These are phyloP conservation scores for Mortierella antarctica DNA, from an alignment of 192 early-diverging fungal species.

Conservation along the genomic window DNA sequence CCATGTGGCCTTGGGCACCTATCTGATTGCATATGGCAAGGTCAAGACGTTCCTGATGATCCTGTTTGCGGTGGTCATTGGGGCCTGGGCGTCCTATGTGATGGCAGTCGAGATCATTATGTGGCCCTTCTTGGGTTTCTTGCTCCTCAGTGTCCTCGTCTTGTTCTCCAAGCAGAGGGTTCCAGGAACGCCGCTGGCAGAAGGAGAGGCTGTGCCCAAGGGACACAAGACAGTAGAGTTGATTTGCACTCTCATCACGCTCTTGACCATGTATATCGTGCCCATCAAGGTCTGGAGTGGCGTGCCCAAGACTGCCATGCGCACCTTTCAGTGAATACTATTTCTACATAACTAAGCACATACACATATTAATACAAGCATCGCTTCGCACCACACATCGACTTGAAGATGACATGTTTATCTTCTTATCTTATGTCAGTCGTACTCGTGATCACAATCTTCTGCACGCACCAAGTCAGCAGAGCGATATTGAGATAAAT, in stretches of 20 bases:
- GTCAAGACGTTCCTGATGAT: constrained; percentile 48
- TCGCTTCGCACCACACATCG: neutral
- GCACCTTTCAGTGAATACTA: constrained; percentile 18
- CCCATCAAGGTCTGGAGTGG: constrained; percentile 52
- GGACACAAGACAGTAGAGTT: constrained; percentile 46
- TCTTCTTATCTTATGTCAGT: no score
- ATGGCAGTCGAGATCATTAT: constrained; percentile 51
- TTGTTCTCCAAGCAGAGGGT: constrained; percentile 33
- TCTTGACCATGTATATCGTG: constrained; percentile 53
- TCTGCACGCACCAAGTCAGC: no score
- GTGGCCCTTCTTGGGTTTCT: constrained; percentile 53
- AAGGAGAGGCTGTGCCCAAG: constrained; percentile 33
- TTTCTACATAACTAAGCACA: neutral
- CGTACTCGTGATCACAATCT: no score
- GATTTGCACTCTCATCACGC: constrained; percentile 42
- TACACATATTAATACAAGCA: neutral
- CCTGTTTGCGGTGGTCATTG: constrained; percentile 32
- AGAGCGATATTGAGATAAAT: no score
- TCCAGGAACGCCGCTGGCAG: constrained; percentile 30
- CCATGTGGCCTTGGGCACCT: constrained; percentile 37
- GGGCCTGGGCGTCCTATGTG: constrained; percentile 46
- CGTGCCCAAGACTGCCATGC: constrained; percentile 44
- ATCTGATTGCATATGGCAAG: constrained; percentile 45
- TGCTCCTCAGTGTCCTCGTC: constrained; percentile 30
- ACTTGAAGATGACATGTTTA: neutral